Percentiles rank a stretch among this genome's conserved stretches.
Evolutionary conservation across 2,329 filamentous ascomycete genomes (phyloP).

Genomic region (Cladosporium velox): DNA sequence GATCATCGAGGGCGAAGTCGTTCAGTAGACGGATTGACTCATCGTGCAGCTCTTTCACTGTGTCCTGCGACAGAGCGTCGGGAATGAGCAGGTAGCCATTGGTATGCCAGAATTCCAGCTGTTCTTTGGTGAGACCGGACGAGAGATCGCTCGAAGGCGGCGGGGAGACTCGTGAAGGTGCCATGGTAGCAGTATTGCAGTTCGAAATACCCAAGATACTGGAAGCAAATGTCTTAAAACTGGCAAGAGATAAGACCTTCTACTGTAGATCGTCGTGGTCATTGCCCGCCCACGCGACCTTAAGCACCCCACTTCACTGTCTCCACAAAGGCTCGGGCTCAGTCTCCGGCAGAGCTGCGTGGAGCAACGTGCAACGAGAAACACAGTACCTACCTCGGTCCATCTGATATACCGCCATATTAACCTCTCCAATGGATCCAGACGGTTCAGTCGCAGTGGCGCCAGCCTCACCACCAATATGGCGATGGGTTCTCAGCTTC

Average conservation of each 20-base stretch:
- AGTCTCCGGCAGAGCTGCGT: not conserved
- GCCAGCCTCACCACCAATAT: constrained; percentile 45
- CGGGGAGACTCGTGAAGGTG: constrained; percentile 35
- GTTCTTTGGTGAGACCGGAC: constrained; percentile 66
- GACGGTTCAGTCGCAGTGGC: constrained; percentile 29
- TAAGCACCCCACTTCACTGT: not conserved
- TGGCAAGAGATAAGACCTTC: not conserved
- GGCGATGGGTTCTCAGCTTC: constrained; percentile 88
- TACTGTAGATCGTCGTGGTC: constrained; percentile 1
- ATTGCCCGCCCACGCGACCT: not conserved
- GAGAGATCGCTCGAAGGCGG: constrained; percentile 28
- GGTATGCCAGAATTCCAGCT: constrained; percentile 70
- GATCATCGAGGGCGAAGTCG: constrained; percentile 74
- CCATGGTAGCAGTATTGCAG: constrained; percentile 22
- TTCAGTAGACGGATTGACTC: constrained; percentile 76
- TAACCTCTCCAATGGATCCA: constrained; percentile 32
- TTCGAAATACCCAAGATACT: not conserved
- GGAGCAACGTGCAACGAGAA: not conserved
- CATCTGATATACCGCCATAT: not conserved
- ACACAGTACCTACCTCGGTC: not conserved
- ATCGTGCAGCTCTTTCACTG: constrained; percentile 67
- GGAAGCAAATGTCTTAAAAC: not conserved
- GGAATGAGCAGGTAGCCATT: constrained; percentile 92
- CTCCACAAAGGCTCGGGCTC: constrained; percentile 7
- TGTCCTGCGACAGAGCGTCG: constrained; percentile 67